A percentile compares a stretch with the other conserved stretches of the same genome.
Evolutionary conservation across 352 stramenopile genomes (phyloP).

Genomic region (Globisporangium parvum): DNA sequence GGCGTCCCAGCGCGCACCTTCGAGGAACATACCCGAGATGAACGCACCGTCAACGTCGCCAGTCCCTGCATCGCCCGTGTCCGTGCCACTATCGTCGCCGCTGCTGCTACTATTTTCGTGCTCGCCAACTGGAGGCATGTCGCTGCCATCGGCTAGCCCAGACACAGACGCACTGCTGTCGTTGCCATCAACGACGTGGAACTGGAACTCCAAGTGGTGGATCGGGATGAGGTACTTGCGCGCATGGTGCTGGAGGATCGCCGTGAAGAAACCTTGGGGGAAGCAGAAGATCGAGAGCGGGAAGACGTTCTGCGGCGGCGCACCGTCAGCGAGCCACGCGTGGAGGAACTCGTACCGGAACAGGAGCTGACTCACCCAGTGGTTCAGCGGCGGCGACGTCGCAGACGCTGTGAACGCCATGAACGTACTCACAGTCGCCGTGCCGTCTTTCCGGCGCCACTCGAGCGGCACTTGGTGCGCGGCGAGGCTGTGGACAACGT

Average conservation of each 20-base stretch:
- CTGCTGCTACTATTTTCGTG: no score
- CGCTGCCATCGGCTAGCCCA: not conserved
- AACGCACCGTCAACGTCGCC: conserved; percentile 36
- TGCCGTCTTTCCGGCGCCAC: conserved; percentile 43
- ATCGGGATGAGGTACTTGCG: conserved; percentile 63
- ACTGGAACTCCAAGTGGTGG: conserved; percentile 72
- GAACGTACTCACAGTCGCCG: conserved; percentile 9
- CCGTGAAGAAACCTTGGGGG: conserved; percentile 73
- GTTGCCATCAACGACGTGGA: conserved; percentile 43
- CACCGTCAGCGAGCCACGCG: conserved; percentile 30
- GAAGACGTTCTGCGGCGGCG: conserved; percentile 27
- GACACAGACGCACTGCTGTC: not conserved
- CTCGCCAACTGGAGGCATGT: not conserved
- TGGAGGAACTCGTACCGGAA: conserved; percentile 55
- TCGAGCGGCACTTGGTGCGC: conserved; percentile 46
- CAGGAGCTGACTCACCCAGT: conserved; percentile 54
- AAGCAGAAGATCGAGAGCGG: conserved; percentile 68
- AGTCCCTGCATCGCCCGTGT: not conserved
- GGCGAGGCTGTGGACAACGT: conserved; percentile 44
- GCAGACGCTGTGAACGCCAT: conserved; percentile 9
- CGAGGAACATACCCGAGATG: conserved; percentile 55
- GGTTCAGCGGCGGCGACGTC: conserved; percentile 19
- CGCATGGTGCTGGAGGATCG: conserved; percentile 65
- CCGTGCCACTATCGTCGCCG: not conserved
- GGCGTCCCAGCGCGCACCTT: conserved; percentile 63